These are phyloP conservation scores for Chlorella sorokiniana DNA, from an alignment of 139 green algal species.

Conservation along the genomic window DNA sequence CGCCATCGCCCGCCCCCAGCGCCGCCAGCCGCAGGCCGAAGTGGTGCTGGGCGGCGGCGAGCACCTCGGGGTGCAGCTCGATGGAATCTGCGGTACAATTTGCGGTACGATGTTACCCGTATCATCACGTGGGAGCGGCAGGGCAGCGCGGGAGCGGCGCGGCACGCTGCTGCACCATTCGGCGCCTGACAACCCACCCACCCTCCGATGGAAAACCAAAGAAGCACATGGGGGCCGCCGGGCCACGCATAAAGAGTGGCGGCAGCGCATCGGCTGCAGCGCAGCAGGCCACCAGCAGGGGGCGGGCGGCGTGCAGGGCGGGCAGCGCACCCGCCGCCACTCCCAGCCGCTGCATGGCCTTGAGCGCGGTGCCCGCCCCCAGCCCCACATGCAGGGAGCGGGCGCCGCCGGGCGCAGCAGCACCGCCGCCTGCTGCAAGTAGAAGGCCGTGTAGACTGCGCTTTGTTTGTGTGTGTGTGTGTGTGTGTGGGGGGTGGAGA, in stretches of 20 bases:
- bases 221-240: too few species aligned
- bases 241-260: background rate
- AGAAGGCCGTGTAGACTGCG: conserved; percentile 33
- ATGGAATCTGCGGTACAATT: conserved; percentile 22
- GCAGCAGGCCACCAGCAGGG: too few species aligned
- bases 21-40: conserved; percentile 3
- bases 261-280: too few species aligned
- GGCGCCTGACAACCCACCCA: too few species aligned
- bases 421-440: conserved; percentile 27
- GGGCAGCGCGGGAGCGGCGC: background rate
- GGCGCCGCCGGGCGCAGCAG: background rate
- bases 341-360: conserved; percentile 31
- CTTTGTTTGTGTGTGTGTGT: background rate
- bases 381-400: conserved; percentile 28
- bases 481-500: background rate
- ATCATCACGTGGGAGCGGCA: background rate
- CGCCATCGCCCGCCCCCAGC: background rate
- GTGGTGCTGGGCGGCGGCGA: background rate
- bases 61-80: conserved; percentile 27
- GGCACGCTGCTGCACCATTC: too few species aligned
- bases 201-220: too few species aligned
- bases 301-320: too few species aligned
- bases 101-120: background rate
- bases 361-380: conserved; percentile 21
- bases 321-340: conserved; percentile 17